These are phyloP conservation scores for Fusarium chaquense DNA, from an alignment of 2,329 filamentous ascomycete genomes.

Conservation along the genomic window DNA sequence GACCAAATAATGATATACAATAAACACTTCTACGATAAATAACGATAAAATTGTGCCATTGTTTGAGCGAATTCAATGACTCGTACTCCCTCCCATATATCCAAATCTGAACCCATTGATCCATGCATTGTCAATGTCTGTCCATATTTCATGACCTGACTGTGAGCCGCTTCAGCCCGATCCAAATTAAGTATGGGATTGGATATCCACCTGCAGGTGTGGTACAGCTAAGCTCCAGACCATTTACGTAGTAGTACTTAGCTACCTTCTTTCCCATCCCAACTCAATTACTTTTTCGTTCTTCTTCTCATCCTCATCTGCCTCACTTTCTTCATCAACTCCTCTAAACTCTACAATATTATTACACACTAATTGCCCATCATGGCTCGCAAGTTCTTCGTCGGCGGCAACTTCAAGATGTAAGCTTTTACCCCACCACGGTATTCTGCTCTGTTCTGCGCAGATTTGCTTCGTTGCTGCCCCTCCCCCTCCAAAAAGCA, in stretches of 20 bases:
- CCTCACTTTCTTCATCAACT: slow-evolving; percentile 10
- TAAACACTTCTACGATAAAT: neutral
- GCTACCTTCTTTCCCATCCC: slow-evolving; percentile 24
- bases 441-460: slow-evolving; percentile 26
- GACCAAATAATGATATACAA: neutral
- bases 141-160: slow-evolving; percentile 43
- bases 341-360: slow-evolving; percentile 2
- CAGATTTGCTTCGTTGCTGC: slow-evolving; percentile 19
- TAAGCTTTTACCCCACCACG: slow-evolving; percentile 61
- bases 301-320: slow-evolving; percentile 23
- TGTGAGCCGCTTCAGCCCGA: slow-evolving; percentile 37
- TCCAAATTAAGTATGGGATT: slow-evolving; percentile 23
- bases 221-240: slow-evolving; percentile 22
- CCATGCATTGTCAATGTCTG: slow-evolving; percentile 24
- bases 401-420: slow-evolving; percentile 99
- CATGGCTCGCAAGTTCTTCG: slow-evolving; percentile 97
- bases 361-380: slow-evolving; percentile 58
- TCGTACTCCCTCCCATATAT: neutral
- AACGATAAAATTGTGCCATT: neutral
- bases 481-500: slow-evolving; percentile 29
- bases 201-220: slow-evolving; percentile 22
- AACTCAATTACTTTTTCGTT: slow-evolving; percentile 11
- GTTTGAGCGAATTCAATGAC: neutral
- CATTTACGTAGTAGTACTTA: slow-evolving; percentile 36
- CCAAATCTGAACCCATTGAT: slow-evolving; percentile 15